These are phyloP conservation scores for Eucalyptus dawsonii DNA, from an alignment of 345 rosid genomes.

Conservation along the genomic window DNA sequence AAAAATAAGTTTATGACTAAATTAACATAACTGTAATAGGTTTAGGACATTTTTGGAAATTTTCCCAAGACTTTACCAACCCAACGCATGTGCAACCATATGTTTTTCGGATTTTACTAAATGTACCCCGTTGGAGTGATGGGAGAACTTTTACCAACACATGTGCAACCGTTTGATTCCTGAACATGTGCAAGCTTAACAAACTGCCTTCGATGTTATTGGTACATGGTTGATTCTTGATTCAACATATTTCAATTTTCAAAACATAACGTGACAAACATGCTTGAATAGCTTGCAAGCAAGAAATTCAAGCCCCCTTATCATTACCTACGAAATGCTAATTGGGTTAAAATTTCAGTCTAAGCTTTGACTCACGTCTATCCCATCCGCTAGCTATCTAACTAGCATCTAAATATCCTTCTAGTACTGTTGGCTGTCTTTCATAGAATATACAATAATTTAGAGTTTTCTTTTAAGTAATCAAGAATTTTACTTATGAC, in stretches of 20 bases:
- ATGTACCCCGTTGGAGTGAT: background rate
- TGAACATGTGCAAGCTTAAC: background rate
- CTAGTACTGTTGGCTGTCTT: too few relatives aligned
- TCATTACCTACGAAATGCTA: background rate
- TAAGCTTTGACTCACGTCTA: rapidly evolving
- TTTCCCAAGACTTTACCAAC: too few relatives aligned
- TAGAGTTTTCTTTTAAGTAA: background rate
- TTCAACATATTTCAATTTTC: background rate
- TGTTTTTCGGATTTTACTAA: background rate
- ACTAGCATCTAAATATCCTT: background rate
- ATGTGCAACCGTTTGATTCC: background rate
- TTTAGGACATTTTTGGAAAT: rapidly evolving
- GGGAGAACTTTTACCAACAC: background rate
- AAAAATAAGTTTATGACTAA: too few relatives aligned
- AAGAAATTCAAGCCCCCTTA: background rate
- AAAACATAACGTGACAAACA: background rate
- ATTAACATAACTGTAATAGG: rapidly evolving
- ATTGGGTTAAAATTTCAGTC: rapidly evolving
- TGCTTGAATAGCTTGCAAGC: background rate
- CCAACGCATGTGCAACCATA: background rate
- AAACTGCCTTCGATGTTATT: background rate
- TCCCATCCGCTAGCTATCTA: background rate
- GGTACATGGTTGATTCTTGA: background rate
- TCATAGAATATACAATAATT: too few relatives aligned
- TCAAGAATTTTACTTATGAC: background rate